Conservation (phyloP, 371 early-diverging fungal species). For the Fennellomyces sp. region DNA sequence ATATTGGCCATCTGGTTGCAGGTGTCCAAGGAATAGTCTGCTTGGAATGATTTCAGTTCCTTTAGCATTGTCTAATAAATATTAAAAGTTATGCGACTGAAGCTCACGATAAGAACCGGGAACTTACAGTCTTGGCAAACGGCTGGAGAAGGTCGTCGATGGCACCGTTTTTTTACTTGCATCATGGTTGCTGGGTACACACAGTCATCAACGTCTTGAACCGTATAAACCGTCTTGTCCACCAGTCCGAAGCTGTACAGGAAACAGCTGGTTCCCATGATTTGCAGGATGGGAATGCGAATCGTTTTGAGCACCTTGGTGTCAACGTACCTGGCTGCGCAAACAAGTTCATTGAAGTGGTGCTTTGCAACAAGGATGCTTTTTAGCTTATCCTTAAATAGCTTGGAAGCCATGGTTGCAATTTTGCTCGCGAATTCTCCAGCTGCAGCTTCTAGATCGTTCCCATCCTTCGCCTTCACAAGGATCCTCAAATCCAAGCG, state of each 20-base stretch:
- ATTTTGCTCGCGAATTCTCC: neutral
- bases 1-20: too few species aligned
- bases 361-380: neutral
- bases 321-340: neutral
- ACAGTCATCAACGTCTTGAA: constrained; percentile 1
- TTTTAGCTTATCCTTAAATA: neutral
- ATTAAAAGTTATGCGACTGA: too few species aligned
- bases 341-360: neutral
- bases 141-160: too few species aligned
- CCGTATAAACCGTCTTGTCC: neutral
- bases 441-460: neutral
- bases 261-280: neutral
- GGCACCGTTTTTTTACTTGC: too few species aligned
- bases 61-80: too few species aligned
- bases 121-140: too few species aligned
- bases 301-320: neutral
- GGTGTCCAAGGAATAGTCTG: too few species aligned
- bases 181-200: too few species aligned
- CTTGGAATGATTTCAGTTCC: too few species aligned
- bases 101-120: too few species aligned
- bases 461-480: too few species aligned
- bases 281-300: neutral
- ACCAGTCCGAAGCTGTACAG: neutral
- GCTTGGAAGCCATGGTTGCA: neutral
- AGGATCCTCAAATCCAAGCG: too few species aligned